A percentile compares a stretch with the other conserved stretches of the same genome.
Conservation (phyloP, 2,329 filamentous ascomycete genomes). For the Phialocephala subalpina region DNA sequence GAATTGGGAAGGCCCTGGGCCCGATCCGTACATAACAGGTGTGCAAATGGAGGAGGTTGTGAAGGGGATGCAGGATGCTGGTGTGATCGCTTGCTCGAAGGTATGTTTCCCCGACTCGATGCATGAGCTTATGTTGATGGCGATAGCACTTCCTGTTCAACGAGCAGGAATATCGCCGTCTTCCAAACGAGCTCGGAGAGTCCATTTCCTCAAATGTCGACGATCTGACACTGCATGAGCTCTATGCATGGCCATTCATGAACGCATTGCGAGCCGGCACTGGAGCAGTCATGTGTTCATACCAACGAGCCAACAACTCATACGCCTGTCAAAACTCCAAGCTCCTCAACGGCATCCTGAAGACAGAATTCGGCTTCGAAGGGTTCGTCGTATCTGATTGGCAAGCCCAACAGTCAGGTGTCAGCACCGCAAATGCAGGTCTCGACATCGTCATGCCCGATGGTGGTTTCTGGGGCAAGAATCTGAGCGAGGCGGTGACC, state of each 20-base stretch:
- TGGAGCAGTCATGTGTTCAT: constrained; percentile 81
- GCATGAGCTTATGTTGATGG: constrained; percentile 38
- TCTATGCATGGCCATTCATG: constrained; percentile 86
- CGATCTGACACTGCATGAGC: constrained; percentile 74
- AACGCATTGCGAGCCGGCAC: constrained; percentile 85
- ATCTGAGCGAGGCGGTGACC: constrained; percentile 61
- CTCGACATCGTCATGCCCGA: constrained; percentile 65
- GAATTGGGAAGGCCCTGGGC: constrained; percentile 46
- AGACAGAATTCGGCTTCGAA: constrained; percentile 85
- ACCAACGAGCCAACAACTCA: constrained; percentile 75
- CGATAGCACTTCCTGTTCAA: constrained; percentile 76
- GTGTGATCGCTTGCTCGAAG: constrained; percentile 74
- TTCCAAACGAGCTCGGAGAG: constrained; percentile 10
- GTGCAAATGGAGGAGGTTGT: constrained; percentile 61
- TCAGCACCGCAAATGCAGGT: constrained; percentile 78
- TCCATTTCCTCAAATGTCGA: constrained; percentile 66
- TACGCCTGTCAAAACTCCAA: constrained; percentile 79
- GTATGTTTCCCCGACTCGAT: constrained; percentile 38
- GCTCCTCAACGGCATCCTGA: constrained; percentile 79
- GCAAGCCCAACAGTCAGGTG: constrained; percentile 82
- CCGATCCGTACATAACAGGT: constrained; percentile 62
- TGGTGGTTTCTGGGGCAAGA: constrained; percentile 33
- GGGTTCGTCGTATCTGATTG: constrained; percentile 86
- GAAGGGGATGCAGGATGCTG: constrained; percentile 72
- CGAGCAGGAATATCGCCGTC: constrained; percentile 69